These are phyloP conservation scores for Umbelopsis isabellina DNA, from an alignment of 192 early-diverging fungal genomes.

Conservation along the genomic window DNA sequence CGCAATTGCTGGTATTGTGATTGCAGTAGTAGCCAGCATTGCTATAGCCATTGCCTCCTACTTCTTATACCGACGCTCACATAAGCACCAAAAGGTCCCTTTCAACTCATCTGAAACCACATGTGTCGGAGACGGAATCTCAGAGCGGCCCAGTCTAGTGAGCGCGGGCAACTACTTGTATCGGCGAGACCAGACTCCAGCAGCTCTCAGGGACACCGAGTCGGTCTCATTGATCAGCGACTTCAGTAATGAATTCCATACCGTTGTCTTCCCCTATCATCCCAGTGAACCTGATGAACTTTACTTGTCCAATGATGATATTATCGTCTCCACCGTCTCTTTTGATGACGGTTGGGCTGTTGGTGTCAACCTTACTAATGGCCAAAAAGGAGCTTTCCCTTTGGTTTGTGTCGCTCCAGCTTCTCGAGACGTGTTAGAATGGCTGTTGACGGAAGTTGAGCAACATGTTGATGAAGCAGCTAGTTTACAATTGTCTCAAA, in stretches of 20 bases:
- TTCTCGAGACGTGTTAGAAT: slow-evolving; percentile 9
- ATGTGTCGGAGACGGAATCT: slow-evolving; percentile 9
- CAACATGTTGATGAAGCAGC: neutral
- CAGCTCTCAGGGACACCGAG: neutral
- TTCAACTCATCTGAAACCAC: slow-evolving; percentile 1
- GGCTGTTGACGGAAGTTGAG: slow-evolving; percentile 3
- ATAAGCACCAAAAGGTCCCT: neutral
- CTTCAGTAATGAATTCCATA: slow-evolving; percentile 13
- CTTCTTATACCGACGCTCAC: neutral
- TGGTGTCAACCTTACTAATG: slow-evolving; percentile 70
- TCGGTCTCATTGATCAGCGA: neutral
- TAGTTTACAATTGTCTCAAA: neutral
- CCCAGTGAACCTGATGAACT: slow-evolving; percentile 74
- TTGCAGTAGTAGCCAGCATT: slow-evolving; percentile 7
- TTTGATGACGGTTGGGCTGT: slow-evolving; percentile 92
- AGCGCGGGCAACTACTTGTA: neutral
- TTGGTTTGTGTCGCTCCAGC: slow-evolving; percentile 64
- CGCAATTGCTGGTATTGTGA: slow-evolving; percentile 26
- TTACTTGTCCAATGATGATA: slow-evolving; percentile 63
- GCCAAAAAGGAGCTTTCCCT: slow-evolving; percentile 76
- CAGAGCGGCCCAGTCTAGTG: neutral
- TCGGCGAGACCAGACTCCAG: neutral
- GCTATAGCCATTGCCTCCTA: neutral
- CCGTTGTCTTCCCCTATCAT: slow-evolving; percentile 60
- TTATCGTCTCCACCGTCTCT: slow-evolving; percentile 63